Conservation (phyloP, 306 rosid species). For the Astragalus membranaceus region DNA sequence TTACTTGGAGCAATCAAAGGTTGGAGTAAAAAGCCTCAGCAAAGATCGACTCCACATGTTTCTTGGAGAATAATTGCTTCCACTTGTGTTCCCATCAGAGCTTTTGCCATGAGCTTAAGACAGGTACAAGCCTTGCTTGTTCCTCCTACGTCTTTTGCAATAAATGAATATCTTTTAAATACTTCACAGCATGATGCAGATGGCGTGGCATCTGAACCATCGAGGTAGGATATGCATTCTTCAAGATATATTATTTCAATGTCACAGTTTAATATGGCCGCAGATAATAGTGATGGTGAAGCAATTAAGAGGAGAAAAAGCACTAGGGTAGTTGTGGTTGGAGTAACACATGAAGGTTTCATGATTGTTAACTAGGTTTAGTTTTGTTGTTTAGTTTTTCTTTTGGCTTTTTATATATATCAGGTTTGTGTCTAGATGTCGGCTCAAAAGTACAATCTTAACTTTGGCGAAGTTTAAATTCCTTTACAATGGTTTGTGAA, state of each 20-base stretch:
- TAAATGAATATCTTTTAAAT: neutral
- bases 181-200: neutral
- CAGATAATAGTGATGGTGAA: neutral
- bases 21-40: neutral
- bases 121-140: neutral
- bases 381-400: too few relatives aligned
- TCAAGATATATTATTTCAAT: neutral
- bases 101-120: neutral
- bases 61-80: neutral
- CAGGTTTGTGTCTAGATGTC: too few relatives aligned
- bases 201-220: neutral
- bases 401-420: too few relatives aligned
- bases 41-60: neutral
- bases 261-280: neutral
- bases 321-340: neutral
- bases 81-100: neutral
- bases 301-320: neutral
- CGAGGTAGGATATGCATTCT: neutral
- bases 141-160: neutral
- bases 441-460: too few relatives aligned
- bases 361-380: too few relatives aligned
- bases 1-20: too few relatives aligned
- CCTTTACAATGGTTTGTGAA: too few relatives aligned
- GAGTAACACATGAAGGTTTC: too few relatives aligned
- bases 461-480: too few relatives aligned